These are phyloP conservation scores for Aspergillus hiratsukae DNA, from an alignment of 2,329 filamentous ascomycete species.

Conservation along the genomic window DNA sequence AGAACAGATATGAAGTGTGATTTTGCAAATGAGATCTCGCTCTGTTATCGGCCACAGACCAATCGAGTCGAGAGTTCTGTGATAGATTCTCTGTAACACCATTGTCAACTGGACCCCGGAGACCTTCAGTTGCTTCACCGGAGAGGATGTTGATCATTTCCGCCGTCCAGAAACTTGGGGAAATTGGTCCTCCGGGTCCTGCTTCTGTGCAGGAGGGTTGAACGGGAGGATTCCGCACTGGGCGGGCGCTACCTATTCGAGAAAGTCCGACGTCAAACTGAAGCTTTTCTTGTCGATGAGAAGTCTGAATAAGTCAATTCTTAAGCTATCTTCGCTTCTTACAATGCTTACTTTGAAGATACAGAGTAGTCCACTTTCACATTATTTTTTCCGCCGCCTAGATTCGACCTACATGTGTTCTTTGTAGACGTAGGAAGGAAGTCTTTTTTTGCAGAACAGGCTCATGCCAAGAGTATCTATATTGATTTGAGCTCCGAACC, in stretches of 20 bases:
- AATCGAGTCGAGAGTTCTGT: neutral
- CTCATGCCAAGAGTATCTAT: neutral
- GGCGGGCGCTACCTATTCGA: neutral
- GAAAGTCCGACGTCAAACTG: neutral
- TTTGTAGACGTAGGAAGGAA: neutral
- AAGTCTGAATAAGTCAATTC: no score
- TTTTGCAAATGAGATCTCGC: neutral
- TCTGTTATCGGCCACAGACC: neutral
- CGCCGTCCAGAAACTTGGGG: neutral
- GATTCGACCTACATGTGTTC: no score
- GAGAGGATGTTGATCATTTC: neutral
- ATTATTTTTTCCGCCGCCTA: no score
- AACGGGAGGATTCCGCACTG: conserved; percentile 5
- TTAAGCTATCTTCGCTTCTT: no score
- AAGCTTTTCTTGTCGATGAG: no score
- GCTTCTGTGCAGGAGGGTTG: neutral
- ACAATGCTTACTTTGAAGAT: neutral
- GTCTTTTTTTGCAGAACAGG: neutral
- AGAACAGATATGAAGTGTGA: neutral
- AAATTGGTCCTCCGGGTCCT: neutral
- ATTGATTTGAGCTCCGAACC: neutral
- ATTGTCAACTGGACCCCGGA: neutral
- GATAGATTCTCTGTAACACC: neutral
- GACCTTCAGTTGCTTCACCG: neutral
- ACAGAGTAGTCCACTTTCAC: neutral